A percentile compares a stretch with the other conserved stretches of the same genome.
These are phyloP conservation scores for Mallotus repandus DNA, from an alignment of 441 rosid species.

Conservation along the genomic window DNA sequence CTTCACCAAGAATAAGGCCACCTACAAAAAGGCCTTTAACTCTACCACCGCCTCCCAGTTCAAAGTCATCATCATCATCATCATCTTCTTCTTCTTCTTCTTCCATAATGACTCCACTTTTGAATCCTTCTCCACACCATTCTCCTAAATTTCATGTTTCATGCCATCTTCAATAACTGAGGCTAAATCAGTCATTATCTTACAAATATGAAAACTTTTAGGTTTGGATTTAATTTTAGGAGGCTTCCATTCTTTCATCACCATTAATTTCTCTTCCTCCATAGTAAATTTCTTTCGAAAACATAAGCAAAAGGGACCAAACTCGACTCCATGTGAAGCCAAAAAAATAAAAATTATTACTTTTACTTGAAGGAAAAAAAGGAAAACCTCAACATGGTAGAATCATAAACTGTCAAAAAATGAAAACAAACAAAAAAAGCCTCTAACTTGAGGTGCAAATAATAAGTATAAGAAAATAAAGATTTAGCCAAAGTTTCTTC, in stretches of 20 bases:
- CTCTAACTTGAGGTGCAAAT: neutral
- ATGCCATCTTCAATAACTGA: constrained; percentile 42
- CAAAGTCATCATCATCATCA: too few species aligned
- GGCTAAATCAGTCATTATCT: constrained; percentile 51
- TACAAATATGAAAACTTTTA: constrained; percentile 34
- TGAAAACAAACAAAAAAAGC: too few species aligned
- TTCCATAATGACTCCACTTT: too few species aligned
- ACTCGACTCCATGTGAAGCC: too few species aligned
- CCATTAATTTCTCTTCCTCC: constrained; percentile 28
- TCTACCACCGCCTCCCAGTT: too few species aligned
- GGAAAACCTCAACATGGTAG: neutral
- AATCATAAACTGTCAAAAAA: constrained; percentile 11
- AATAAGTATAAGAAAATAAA: neutral
- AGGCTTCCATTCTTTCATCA: constrained; percentile 36
- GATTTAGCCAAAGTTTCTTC: neutral
- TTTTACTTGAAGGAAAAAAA: too few species aligned
- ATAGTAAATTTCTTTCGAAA: constrained; percentile 49
- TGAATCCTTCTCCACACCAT: too few species aligned
- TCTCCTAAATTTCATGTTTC: constrained; percentile 23
- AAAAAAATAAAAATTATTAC: too few species aligned
- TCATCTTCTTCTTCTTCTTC: too few species aligned
- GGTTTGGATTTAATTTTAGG: constrained; percentile 39
- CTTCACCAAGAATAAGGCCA: too few species aligned
- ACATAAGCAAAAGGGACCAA: constrained; percentile 40
- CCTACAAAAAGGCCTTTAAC: too few species aligned